These are phyloP conservation scores for Euphorbia peplus DNA, from an alignment of 345 rosid species.

Conservation along the genomic window DNA sequence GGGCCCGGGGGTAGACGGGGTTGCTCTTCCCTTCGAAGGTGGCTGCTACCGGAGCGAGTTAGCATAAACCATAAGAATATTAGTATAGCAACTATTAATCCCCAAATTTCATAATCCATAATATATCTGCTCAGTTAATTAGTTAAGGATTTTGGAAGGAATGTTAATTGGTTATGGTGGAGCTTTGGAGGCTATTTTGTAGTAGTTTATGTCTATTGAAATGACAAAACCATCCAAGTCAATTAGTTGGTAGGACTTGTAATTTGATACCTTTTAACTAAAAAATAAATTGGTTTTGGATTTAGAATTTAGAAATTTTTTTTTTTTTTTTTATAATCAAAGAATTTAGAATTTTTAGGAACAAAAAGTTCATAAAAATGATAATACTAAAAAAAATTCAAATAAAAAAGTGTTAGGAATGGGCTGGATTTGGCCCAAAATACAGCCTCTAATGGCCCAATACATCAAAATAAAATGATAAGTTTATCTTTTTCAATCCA, in stretches of 20 bases:
- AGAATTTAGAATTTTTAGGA: no score
- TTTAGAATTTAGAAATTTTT: no score
- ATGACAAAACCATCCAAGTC: neutral
- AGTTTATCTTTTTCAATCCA: neutral
- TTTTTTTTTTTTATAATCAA: no score
- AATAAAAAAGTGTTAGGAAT: no score
- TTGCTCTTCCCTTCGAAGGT: slow-evolving; percentile 23
- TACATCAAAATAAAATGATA: no score
- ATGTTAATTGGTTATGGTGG: neutral
- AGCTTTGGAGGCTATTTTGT: neutral
- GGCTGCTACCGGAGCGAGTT: slow-evolving; percentile 36
- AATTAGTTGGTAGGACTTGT: neutral
- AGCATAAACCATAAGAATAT: slow-evolving; percentile 36
- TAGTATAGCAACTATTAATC: slow-evolving; percentile 32
- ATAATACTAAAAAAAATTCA: no score
- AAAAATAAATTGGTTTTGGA: neutral
- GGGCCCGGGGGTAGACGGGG: slow-evolving; percentile 70
- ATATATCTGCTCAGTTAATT: neutral
- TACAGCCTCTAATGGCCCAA: no score
- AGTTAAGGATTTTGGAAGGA: no score
- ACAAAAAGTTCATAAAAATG: no score
- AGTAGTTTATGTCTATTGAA: neutral
- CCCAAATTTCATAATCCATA: slow-evolving; percentile 39
- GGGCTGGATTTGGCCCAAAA: no score
- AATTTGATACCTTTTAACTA: neutral